Conservation (phyloP, 164 flowering plant species). For the Cinnamomum micranthum region DNA sequence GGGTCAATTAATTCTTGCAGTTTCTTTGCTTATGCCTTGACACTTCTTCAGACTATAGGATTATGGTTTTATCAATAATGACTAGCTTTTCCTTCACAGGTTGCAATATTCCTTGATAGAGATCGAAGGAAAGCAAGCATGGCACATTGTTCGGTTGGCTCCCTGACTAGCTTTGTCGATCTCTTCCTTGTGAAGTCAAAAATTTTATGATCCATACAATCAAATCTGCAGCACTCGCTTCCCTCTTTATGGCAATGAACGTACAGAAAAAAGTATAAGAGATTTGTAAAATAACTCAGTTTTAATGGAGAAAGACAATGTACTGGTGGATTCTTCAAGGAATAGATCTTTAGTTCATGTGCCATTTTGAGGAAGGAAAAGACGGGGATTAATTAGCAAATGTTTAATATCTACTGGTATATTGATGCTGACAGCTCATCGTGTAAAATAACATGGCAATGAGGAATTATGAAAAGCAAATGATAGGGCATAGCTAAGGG, state of each 20-base stretch:
- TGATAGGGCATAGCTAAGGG: no score
- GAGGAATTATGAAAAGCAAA: no score
- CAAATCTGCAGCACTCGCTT: neutral
- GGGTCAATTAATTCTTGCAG: slow-evolving; percentile 3
- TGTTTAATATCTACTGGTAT: neutral
- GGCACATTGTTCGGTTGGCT: slow-evolving; percentile 67
- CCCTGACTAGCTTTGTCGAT: slow-evolving; percentile 49
- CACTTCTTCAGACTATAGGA: neutral
- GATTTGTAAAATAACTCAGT: neutral
- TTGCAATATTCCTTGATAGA: slow-evolving; percentile 54
- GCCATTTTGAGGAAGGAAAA: no score
- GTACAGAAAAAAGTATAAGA: neutral
- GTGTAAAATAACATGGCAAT: no score
- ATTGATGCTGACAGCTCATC: neutral
- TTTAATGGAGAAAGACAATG: neutral
- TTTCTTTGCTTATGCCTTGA: neutral
- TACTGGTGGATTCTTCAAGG: neutral
- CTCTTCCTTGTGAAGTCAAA: slow-evolving; percentile 14
- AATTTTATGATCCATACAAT: neutral
- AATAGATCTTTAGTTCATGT: neutral
- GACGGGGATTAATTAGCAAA: neutral
- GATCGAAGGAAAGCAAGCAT: slow-evolving; percentile 40
- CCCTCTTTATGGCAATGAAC: neutral
- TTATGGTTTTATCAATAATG: neutral
- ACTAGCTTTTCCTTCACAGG: slow-evolving; percentile 31